A percentile compares a stretch with the other conserved stretches of the same genome.
phyloP scores from a whole-genome alignment of 192 early-diverging fungal species.

The Backusella psychrophila region DNA sequence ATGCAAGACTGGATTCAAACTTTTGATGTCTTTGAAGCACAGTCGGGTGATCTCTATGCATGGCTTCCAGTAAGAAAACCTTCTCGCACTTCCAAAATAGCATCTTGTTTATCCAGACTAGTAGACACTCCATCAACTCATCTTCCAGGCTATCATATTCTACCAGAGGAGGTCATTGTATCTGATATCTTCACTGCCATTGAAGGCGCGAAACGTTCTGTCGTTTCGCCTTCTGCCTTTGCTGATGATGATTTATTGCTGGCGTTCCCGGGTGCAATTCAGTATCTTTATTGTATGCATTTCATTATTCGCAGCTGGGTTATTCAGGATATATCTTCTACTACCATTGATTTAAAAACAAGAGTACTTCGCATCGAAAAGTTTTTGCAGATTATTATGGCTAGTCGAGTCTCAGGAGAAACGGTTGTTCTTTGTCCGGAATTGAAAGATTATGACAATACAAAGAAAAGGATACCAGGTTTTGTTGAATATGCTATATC shows the following conservation, averaged over 20 bases:
- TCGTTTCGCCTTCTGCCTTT: conserved; percentile 43
- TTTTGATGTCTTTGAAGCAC: conserved; percentile 47
- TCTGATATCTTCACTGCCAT: conserved; percentile 66
- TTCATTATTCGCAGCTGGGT: conserved; percentile 68
- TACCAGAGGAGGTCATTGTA: conserved; percentile 61
- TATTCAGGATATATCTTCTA: conserved; percentile 55
- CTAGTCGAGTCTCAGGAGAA: conserved; percentile 42
- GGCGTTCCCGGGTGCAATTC: conserved; percentile 64
- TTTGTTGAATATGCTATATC: conserved; percentile 71
- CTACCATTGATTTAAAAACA: conserved; percentile 41
- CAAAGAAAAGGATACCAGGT: conserved; percentile 47
- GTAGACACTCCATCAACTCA: conserved; percentile 7
- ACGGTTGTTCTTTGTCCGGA: neutral
- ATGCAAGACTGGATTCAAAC: conserved; percentile 49
- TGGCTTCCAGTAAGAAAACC: conserved; percentile 43
- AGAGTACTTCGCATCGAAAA: conserved; percentile 59
- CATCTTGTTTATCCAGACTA: conserved; percentile 4
- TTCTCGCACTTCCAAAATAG: conserved; percentile 8
- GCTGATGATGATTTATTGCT: conserved; percentile 52
- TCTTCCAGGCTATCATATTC: neutral
- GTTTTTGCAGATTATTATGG: conserved; percentile 56
- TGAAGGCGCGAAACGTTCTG: conserved; percentile 47
- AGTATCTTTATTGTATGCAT: conserved; percentile 63
- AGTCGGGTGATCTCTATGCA: conserved; percentile 42
- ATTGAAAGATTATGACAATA: neutral